Percentiles rank a stretch among this genome's conserved stretches.
These are phyloP conservation scores for Nicotiana noctiflora DNA, from an alignment of 257 asterid species.

Conservation along the genomic window DNA sequence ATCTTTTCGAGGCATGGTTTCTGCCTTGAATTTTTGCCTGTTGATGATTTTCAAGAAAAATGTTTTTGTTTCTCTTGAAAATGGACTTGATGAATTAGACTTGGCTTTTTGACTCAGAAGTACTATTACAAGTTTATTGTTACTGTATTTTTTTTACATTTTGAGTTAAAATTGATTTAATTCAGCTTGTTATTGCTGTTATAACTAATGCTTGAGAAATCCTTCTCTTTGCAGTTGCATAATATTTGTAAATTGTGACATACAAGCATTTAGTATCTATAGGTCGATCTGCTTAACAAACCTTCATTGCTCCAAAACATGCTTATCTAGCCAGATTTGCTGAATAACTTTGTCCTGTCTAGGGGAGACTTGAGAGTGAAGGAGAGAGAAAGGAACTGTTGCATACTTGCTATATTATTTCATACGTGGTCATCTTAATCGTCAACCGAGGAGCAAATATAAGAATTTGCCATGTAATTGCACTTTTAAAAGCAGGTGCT, in stretches of 20 bases:
- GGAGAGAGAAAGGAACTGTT: neutral
- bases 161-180: neutral
- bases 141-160: neutral
- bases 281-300: neutral
- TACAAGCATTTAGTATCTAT: neutral
- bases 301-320: neutral
- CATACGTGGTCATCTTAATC: neutral
- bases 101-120: neutral
- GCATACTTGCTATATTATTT: neutral
- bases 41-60: neutral
- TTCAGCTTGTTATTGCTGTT: neutral
- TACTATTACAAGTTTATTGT: neutral
- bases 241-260: neutral
- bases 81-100: neutral
- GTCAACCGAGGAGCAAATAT: neutral
- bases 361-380: neutral
- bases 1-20: slow-evolving; percentile 64
- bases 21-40: slow-evolving; percentile 8
- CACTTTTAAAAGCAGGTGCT: neutral
- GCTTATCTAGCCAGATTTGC: neutral
- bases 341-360: neutral
- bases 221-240: neutral
- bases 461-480: neutral
- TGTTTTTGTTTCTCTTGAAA: neutral
- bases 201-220: neutral